phyloP scores from a whole-genome alignment of 306 rosid genomes.

The Casuarina glauca region DNA sequence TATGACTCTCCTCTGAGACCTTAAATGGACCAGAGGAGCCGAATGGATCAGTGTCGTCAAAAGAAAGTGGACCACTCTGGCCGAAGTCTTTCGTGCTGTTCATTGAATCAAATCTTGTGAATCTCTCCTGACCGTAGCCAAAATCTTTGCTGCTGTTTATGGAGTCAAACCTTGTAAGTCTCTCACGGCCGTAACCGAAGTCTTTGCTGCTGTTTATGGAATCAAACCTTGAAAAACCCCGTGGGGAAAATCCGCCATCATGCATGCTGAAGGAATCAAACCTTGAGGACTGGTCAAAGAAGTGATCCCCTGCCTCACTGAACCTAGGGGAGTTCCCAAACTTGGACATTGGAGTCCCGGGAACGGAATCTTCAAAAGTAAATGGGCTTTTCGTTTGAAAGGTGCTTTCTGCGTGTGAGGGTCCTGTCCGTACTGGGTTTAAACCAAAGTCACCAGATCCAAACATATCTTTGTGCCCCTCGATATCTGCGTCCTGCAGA shows the following conservation, averaged over 20 bases:
- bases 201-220: slow-evolving; percentile 64
- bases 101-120: slow-evolving; percentile 72
- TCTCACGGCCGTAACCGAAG: slow-evolving; percentile 44
- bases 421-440: slow-evolving; percentile 69
- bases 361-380: slow-evolving; percentile 88
- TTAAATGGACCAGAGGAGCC: slow-evolving; percentile 89
- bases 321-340: slow-evolving; percentile 84
- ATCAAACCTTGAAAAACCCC: slow-evolving; percentile 47
- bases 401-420: slow-evolving; percentile 49
- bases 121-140: slow-evolving; percentile 38
- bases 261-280: slow-evolving; percentile 76
- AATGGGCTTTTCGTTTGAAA: slow-evolving; percentile 73
- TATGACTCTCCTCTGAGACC: slow-evolving; percentile 66
- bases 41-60: slow-evolving; percentile 79
- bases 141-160: slow-evolving; percentile 62
- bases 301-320: slow-evolving; percentile 85
- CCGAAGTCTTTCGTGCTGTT: slow-evolving; percentile 61
- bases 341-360: slow-evolving; percentile 84
- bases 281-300: slow-evolving; percentile 70
- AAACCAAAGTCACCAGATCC: slow-evolving; percentile 68
- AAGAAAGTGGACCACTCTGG: slow-evolving; percentile 59
- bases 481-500: slow-evolving; percentile 63
- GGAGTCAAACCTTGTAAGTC: slow-evolving; percentile 56
- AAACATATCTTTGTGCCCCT: slow-evolving; percentile 62
- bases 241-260: slow-evolving; percentile 56